Evolutionary conservation across 2,329 filamentous ascomycete species (phyloP), one percentile per base, ranked within the genome.

Genomic region (Stagonosporopsis tanaceti): DNA sequence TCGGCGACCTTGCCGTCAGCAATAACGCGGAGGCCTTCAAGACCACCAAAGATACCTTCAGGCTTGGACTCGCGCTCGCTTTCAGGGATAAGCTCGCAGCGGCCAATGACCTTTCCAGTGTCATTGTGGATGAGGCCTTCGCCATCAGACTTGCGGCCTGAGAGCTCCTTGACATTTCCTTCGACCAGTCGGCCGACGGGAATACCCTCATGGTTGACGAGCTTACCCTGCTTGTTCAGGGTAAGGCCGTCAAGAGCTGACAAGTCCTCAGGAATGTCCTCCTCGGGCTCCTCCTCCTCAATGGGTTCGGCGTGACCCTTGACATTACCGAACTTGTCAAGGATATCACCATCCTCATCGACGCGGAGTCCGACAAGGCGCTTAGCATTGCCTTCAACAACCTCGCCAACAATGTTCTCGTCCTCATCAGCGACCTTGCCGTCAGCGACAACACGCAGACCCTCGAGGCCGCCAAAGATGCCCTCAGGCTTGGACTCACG

Each of bases 51-150:
- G 34, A 79, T 78, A 56, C 80, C 81, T 58, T 83, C 81, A 37
- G 80, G 79, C 71, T 80, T 82, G 54, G 74, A 71, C 65, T 81
- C 81, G 47, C 80, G 80, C 78, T 91, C 88, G 8, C 87, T 83
- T 67, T 89, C 86, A 20, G 88, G 81, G 28, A 92, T 86, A 24
- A 91, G 77, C 68, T 91, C 88, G 44, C 86, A 87, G 55, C 82
- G 84, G 59, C 89, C 89, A 57, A 92, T 83, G 42, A 90, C 79
- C 58, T 90, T 86, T 39, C 89, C 89, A 15, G 82, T 85, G 72
- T 92, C 89, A 70, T 89, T 90, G 78, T 88, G 85, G 62, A 92
- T 84, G 67, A 89, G 85, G 38, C 89, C 89, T 22, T 90, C 78
- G 74, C 87, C 89, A 73, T 92, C 87, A 67, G 87, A 87, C 84